These are phyloP conservation scores for Phaeosphaeria sp. DNA, from an alignment of 2,329 filamentous ascomycete species.

Conservation along the genomic window DNA sequence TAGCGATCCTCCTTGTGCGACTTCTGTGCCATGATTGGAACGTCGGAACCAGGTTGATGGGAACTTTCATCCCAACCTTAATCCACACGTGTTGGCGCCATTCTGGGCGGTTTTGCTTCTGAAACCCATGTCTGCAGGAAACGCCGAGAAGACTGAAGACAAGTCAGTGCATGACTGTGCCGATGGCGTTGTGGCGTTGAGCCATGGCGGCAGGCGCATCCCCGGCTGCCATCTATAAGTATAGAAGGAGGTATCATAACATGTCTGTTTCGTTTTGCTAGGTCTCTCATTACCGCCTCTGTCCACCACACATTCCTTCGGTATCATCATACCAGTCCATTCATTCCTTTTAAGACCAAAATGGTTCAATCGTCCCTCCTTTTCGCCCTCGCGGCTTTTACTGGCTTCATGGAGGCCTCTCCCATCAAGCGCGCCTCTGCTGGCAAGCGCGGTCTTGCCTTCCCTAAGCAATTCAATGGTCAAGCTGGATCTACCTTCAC, in stretches of 20 bases:
- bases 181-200: constrained; percentile 7
- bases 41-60: constrained; percentile 16
- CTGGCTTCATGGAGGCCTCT: constrained; percentile 33
- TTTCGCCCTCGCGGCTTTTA: constrained; percentile 39
- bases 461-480: constrained; percentile 33
- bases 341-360: constrained; percentile 13
- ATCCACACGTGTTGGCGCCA: constrained; percentile 20
- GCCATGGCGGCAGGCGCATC: constrained; percentile 6
- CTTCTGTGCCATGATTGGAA: constrained; percentile 12
- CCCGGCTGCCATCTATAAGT: constrained; percentile 16
- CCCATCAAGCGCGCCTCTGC: constrained; percentile 30
- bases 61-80: constrained; percentile 18
- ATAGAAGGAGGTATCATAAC: constrained; percentile 1
- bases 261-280: constrained; percentile 1
- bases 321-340: constrained; percentile 11
- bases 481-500: constrained; percentile 30
- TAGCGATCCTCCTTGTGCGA: constrained; percentile 9
- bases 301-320: constrained; percentile 22
- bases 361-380: constrained; percentile 33
- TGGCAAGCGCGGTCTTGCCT: constrained; percentile 42
- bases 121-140: constrained; percentile 13
- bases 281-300: constrained; percentile 16
- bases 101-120: constrained; percentile 18
- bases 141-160: constrained; percentile 14
- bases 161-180: constrained; percentile 18